These are phyloP conservation scores for Grigorovia yakushimaensis DNA, from an alignment of 805 yeast genomes.

Conservation along the genomic window DNA sequence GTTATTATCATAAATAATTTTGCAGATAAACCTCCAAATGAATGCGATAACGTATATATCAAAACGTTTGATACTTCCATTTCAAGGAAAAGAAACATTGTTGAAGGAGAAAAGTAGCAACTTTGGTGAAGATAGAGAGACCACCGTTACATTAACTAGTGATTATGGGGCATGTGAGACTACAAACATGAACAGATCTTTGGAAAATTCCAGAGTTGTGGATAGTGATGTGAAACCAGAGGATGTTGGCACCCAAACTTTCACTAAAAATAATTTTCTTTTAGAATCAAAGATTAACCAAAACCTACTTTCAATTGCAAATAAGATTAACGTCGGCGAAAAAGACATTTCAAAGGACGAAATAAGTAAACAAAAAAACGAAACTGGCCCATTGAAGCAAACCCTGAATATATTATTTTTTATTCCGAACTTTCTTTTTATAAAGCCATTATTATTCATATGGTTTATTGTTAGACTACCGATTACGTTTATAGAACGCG, in stretches of 20 bases:
- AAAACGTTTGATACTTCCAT: slow-evolving; percentile 10
- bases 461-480: slow-evolving; percentile 53
- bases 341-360: too few species aligned
- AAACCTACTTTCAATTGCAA: too few species aligned
- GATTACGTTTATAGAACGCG: slow-evolving; percentile 32
- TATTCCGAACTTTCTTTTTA: slow-evolving; percentile 39
- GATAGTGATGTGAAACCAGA: too few species aligned
- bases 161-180: too few species aligned
- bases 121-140: neutral
- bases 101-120: neutral
- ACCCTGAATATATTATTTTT: slow-evolving; percentile 29
- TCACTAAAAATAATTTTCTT: too few species aligned
- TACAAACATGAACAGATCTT: too few species aligned
- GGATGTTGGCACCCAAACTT: too few species aligned
- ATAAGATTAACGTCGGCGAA: too few species aligned
- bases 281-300: too few species aligned
- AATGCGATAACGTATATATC: slow-evolving; percentile 24
- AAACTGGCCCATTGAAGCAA: neutral
- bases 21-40: slow-evolving; percentile 7
- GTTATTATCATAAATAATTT: neutral
- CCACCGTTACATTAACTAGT: too few species aligned
- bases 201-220: too few species aligned
- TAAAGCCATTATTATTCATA: slow-evolving; percentile 41
- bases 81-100: neutral
- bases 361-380: too few species aligned